Conservation (phyloP, 2,329 filamentous ascomycete species). For the Botryotinia narcissicola region DNA sequence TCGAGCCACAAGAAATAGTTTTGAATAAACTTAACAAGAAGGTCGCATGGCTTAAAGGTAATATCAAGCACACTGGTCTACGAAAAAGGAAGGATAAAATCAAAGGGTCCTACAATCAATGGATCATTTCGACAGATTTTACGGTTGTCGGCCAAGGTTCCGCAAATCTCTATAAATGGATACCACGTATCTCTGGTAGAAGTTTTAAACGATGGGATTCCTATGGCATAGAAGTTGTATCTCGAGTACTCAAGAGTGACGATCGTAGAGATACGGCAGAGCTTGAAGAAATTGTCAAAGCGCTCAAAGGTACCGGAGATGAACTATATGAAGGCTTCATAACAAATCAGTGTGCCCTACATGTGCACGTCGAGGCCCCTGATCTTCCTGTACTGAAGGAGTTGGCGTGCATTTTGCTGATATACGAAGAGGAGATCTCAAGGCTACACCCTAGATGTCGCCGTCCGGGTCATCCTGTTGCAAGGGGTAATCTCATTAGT, state of each 20-base stretch:
- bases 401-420: slow-evolving; percentile 29
- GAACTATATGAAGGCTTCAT: slow-evolving; percentile 27
- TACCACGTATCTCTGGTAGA: slow-evolving; percentile 22
- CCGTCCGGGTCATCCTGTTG: slow-evolving; percentile 24
- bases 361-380: slow-evolving; percentile 32
- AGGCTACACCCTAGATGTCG: slow-evolving; percentile 30
- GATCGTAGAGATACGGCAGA: slow-evolving; percentile 6
- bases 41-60: slow-evolving; percentile 13
- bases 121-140: slow-evolving; percentile 28
- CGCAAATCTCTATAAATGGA: slow-evolving; percentile 27
- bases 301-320: slow-evolving; percentile 14
- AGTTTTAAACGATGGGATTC: slow-evolving; percentile 29
- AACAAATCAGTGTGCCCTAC: slow-evolving; percentile 33
- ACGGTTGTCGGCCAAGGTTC: slow-evolving; percentile 31
- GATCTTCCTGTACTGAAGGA: slow-evolving; percentile 25
- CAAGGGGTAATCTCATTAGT: slow-evolving; percentile 24
- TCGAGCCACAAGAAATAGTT: slow-evolving; percentile 27
- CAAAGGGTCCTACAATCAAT: slow-evolving; percentile 23
- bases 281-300: slow-evolving; percentile 24
- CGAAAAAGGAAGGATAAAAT: slow-evolving; percentile 14
- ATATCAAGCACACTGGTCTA: neutral
- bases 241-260: slow-evolving; percentile 25
- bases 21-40: slow-evolving; percentile 16
- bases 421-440: slow-evolving; percentile 34
- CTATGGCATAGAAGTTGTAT: slow-evolving; percentile 31